Base-by-base conservation (phyloP, 208 protist species). In the Leishmania guyanensis region DNA sequence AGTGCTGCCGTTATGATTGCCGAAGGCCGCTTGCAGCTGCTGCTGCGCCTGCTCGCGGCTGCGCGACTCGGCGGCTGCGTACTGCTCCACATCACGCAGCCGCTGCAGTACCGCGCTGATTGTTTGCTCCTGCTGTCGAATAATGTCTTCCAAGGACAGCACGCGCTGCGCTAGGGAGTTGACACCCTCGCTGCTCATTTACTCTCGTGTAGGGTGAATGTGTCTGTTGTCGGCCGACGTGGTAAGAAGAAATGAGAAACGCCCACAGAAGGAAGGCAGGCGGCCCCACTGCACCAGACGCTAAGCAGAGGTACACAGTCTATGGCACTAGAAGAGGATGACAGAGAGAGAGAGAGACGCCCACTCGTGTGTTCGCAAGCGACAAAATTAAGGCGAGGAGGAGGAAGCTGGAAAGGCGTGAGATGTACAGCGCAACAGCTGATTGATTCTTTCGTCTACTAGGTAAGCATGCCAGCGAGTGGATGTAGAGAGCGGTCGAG, bases 71-170 rank as follows among this genome's bases (percentile, higher is more conserved):
- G 78, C 89, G 4, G 82, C 86, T 51, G 93, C 77, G 83, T 88
- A 88, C 78, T 95, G 89, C 85, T 97, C 94, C n/a, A 96, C 83
- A 74, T 91, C 91, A 20, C 89, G 88, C 22, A 97, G 79, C 33
- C 94, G 90, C n/a, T 90, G 84, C n/a, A 97, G 88, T 0, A 96
- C 71, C 10, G 80, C 81, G 16, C 84, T 70, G 68, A 94, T 80
- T 10, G 85, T 91, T 17, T 91, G 88, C 82, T 96, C 94, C 77
- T 93, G 91, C 79, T 91, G 86, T 0, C 88, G 91, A 29, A 97
- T 87, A 33, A 96, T 90, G 69, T 96, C 91, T 84, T 97, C 92
- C 72, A 97, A 82, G 4, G 94, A 97, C 56, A 90, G 33, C n/a
- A 94, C 80, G 12, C 94, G 89, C 54, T 86, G 88, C 14, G 85